phyloP scores from a whole-genome alignment of 345 rosid genomes.

The Hibiscus tridactylites region DNA sequence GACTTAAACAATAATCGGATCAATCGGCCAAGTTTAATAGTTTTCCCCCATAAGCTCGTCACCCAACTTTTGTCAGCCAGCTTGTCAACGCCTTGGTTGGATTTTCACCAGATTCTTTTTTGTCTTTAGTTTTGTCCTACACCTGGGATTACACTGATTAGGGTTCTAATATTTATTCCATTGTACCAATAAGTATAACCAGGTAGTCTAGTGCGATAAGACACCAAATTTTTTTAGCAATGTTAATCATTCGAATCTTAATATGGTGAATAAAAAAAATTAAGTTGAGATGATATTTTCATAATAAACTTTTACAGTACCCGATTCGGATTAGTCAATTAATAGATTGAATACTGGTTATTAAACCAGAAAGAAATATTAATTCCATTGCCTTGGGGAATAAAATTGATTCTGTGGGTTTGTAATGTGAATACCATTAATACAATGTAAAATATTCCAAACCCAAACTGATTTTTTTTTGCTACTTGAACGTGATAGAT shows the following conservation, averaged over 20 bases:
- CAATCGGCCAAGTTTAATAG: constrained; percentile 6
- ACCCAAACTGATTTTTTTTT: not conserved
- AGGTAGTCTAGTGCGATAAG: too few relatives aligned
- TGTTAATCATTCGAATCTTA: rapidly evolving
- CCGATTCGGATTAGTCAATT: too few relatives aligned
- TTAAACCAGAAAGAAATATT: not conserved
- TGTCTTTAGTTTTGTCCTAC: not conserved
- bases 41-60: not conserved
- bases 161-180: not conserved
- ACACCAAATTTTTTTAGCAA: too few relatives aligned
- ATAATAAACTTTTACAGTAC: too few relatives aligned
- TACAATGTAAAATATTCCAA: constrained; percentile 1
- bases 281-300: too few relatives aligned
- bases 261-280: too few relatives aligned
- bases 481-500: not conserved
- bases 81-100: constrained; percentile 7
- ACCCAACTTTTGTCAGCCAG: not conserved
- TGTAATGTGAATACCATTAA: constrained; percentile 10
- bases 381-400: not conserved
- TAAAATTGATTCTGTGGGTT: not conserved
- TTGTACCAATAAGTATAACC: too few relatives aligned
- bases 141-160: not conserved
- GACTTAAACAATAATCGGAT: not conserved
- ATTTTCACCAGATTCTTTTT: not conserved
- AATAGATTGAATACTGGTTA: too few relatives aligned